These are phyloP conservation scores for Juglanconis sp. DNA, from an alignment of 2,329 filamentous ascomycete species.

Conservation along the genomic window DNA sequence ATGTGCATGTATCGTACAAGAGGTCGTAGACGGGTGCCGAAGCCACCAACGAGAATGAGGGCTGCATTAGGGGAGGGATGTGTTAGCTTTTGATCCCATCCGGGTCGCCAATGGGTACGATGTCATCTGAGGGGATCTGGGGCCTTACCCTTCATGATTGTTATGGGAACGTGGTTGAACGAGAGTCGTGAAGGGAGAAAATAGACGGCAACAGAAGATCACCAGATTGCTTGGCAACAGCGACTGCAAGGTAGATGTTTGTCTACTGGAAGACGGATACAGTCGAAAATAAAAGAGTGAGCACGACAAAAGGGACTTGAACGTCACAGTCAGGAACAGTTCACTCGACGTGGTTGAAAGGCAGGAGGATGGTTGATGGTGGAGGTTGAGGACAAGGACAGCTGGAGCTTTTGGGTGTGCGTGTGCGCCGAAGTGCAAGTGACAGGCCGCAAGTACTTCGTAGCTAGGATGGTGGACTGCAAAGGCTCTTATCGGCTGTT, in stretches of 20 bases:
- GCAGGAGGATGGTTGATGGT: background rate
- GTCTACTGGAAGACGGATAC: background rate
- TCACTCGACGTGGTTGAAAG: background rate
- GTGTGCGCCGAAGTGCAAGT: background rate
- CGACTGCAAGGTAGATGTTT: background rate
- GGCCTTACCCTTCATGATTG: conserved; percentile 18
- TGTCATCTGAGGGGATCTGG: background rate
- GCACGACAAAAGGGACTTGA: too few relatives aligned
- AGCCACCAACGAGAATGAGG: conserved; percentile 98
- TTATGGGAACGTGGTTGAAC: conserved; percentile 4
- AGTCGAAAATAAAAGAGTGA: background rate
- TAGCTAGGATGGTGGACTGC: too few relatives aligned
- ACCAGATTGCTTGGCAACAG: conserved; percentile 8
- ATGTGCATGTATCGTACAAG: conserved; percentile 59
- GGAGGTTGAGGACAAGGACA: conserved; percentile 5
- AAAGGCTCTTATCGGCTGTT: background rate
- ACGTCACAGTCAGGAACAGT: background rate
- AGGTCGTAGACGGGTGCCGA: conserved; percentile 95
- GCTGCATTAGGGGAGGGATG: conserved; percentile 48
- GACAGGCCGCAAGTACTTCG: too few relatives aligned
- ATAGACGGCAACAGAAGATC: background rate
- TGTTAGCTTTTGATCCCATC: conserved; percentile 19
- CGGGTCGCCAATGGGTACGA: background rate
- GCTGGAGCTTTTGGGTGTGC: conserved; percentile 7
- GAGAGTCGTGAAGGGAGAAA: conserved; percentile 8